Conservation (phyloP, 495 filamentous ascomycete species). For the Hyaloscypha variabilis region DNA sequence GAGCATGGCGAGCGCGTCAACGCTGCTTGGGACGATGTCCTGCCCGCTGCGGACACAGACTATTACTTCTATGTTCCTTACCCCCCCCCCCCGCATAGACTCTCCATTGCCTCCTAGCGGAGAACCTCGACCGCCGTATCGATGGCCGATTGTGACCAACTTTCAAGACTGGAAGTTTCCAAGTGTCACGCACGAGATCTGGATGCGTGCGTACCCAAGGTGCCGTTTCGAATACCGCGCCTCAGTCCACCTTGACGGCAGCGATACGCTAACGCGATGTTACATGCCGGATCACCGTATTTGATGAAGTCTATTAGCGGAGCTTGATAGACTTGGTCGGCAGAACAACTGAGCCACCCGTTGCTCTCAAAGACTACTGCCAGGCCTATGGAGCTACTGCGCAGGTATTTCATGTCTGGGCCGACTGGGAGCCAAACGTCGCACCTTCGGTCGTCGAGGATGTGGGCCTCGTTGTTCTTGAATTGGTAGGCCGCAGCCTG, state of each 20-base stretch:
- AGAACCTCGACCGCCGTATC: not conserved
- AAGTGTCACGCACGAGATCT: not conserved
- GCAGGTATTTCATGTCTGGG: too few relatives aligned
- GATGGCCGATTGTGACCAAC: conserved; percentile 15
- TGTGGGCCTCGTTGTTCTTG: too few relatives aligned
- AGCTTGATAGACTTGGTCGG: too few relatives aligned
- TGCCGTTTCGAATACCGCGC: conserved; percentile 7
- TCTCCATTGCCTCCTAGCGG: not conserved
- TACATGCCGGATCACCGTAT: conserved; percentile 14
- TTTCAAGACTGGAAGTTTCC: conserved; percentile 24
- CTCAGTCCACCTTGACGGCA: conserved; percentile 11
- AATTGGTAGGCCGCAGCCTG: too few relatives aligned
- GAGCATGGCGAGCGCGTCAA: conserved; percentile 6
- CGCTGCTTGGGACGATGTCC: conserved; percentile 9
- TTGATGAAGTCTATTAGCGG: too few relatives aligned
- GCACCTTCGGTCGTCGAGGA: too few relatives aligned
- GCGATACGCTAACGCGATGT: conserved; percentile 15
- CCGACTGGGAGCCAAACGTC: too few relatives aligned
- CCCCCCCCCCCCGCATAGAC: not conserved
- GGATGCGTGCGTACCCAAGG: not conserved
- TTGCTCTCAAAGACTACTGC: too few relatives aligned
- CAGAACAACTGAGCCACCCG: too few relatives aligned
- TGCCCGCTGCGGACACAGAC: conserved; percentile 7
- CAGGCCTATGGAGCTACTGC: too few relatives aligned
- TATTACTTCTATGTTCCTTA: conserved; percentile 20